Evolutionary conservation across 148 eudicot genomes (phyloP), one percentile per base, ranked within the genome.

Genomic region (Chenopodium berlandieri): DNA sequence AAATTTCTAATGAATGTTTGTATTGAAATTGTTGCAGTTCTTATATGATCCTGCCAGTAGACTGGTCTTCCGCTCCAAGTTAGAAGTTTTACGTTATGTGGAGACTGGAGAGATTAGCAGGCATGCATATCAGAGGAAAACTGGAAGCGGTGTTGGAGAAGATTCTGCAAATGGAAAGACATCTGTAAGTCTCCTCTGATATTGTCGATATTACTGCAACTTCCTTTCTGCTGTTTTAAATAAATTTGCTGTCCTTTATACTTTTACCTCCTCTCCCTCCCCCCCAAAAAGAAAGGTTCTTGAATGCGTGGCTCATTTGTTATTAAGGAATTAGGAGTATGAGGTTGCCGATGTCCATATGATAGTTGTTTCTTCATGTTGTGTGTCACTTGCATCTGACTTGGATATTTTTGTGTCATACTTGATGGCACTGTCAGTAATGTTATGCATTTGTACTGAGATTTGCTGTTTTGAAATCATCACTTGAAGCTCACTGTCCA

Each of bases 11-110:
- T 27, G 44, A 75, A 44, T 68, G 20, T 20, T 52, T 82, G 71
- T 30, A 48, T 71, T 81, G 64, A 32, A 72, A 79, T 69, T 70
- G 37, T 37, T 80, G 72, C 90, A 92, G 96, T 89, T 69, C 62
- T 92, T 87, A 83, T 31, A 52, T 30, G 89, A 92, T 79, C 86
- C 93, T 65, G 90, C 80, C 17, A 89, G 85, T 85, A 90, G 91
- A 67, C 91, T 93, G 77, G 86, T 86, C 75, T 93, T 94, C 81
- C 89, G 86, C 83, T 93, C 98, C 64, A 88, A 85, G 84, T 31
- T 34, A 77, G 97, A 93, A 76, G 93, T 79, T 82, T 62, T 87
- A 72, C 97, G 97, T 70, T 93, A 83, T 89, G 64, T 94, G 80
- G 86, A 91, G 54, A 90, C 93, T 68, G 94, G 95, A 66, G 89